phyloP scores from a whole-genome alignment of 2,329 filamentous ascomycete genomes.

The Xylaria sp. region DNA sequence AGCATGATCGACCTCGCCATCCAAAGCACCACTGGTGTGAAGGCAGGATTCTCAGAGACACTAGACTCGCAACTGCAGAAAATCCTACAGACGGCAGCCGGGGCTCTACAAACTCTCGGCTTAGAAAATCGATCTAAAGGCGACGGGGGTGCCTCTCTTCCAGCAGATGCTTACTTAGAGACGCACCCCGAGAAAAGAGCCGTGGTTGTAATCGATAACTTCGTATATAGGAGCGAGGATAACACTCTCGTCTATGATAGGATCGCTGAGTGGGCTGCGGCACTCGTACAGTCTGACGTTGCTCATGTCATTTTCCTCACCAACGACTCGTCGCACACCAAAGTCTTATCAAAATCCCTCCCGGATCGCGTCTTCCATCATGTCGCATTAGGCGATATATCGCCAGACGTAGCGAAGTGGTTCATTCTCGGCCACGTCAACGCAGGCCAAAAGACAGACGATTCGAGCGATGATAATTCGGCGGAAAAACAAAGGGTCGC shows the following conservation, averaged over 20 bases:
- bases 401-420: slow-evolving; percentile 84
- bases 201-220: slow-evolving; percentile 91
- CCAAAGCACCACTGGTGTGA: slow-evolving; percentile 92
- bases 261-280: slow-evolving; percentile 88
- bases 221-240: slow-evolving; percentile 80
- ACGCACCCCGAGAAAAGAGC: slow-evolving; percentile 85
- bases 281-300: slow-evolving; percentile 84
- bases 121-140: slow-evolving; percentile 74
- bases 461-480: slow-evolving; percentile 45
- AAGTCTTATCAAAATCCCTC: slow-evolving; percentile 84
- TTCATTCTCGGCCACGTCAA: slow-evolving; percentile 88
- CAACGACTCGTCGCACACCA: slow-evolving; percentile 87
- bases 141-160: slow-evolving; percentile 76
- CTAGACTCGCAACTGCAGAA: slow-evolving; percentile 89
- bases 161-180: slow-evolving; percentile 88
- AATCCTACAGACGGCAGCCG: slow-evolving; percentile 85
- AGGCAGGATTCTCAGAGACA: slow-evolving; percentile 93
- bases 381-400: slow-evolving; percentile 85
- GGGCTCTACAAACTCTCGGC: slow-evolving; percentile 81
- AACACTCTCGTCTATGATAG: slow-evolving; percentile 77
- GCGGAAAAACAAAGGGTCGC: slow-evolving; percentile 44
- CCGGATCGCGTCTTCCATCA: slow-evolving; percentile 92
- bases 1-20: slow-evolving; percentile 92
- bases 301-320: slow-evolving; percentile 96
- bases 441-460: slow-evolving; percentile 47